Percentiles rank a stretch among this genome's conserved stretches.
phyloP scores from a whole-genome alignment of 1,284 basidiomycete species.

The Cutaneotrichosporon sp. region DNA sequence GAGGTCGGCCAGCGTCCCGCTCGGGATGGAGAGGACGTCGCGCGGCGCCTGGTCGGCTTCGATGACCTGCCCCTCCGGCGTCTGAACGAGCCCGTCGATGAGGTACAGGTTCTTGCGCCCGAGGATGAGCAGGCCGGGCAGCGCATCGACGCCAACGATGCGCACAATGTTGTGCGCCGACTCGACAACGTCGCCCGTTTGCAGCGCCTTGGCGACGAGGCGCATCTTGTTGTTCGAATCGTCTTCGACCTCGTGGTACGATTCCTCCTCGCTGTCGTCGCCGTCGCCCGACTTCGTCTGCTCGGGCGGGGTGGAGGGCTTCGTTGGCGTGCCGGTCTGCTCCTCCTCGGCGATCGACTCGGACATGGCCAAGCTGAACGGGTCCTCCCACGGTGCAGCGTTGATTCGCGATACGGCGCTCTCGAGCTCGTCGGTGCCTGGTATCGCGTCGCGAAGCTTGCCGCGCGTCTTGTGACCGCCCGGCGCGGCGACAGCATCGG shows the following conservation, averaged over 20 bases:
- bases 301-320: neutral
- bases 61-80: slow-evolving; percentile 81
- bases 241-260: slow-evolving; percentile 43
- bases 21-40: slow-evolving; percentile 76
- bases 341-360: slow-evolving; percentile 64
- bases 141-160: slow-evolving; percentile 76
- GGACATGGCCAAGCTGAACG: slow-evolving; percentile 69
- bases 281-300: neutral
- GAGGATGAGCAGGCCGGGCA: slow-evolving; percentile 83
- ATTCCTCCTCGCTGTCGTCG: slow-evolving; percentile 28
- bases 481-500: slow-evolving; percentile 19
- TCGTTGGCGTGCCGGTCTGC: slow-evolving; percentile 7
- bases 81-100: slow-evolving; percentile 89
- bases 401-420: slow-evolving; percentile 65
- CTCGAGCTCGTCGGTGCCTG: slow-evolving; percentile 62
- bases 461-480: slow-evolving; percentile 18
- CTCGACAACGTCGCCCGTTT: slow-evolving; percentile 87
- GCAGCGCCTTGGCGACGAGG: slow-evolving; percentile 60
- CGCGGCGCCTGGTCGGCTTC: slow-evolving; percentile 83
- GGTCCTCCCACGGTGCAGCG: slow-evolving; percentile 75
- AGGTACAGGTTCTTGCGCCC: slow-evolving; percentile 85
- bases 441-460: slow-evolving; percentile 59
- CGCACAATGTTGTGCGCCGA: slow-evolving; percentile 78
- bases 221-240: slow-evolving; percentile 68
- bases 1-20: slow-evolving; percentile 75